Base-by-base conservation (phyloP, 768 basidiomycete genomes). In the Amanita thiersii region DNA sequence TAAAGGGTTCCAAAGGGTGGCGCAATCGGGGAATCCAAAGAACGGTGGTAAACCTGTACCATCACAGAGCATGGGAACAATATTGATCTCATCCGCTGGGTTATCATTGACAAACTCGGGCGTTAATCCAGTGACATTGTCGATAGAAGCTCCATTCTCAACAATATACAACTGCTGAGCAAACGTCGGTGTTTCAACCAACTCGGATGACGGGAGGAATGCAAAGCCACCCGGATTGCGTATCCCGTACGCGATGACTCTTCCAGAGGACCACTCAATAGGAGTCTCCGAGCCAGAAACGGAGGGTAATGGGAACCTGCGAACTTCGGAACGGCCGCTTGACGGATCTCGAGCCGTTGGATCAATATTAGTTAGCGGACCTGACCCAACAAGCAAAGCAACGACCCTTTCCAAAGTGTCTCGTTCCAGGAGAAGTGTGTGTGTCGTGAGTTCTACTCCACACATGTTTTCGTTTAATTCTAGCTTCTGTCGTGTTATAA, bases 1-100 rank as follows among this genome's bases (percentile, higher is more conserved):
- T 3, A 40, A 15, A 1, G 63, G 60, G 46, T 69, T 68, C 68
- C 68, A 70, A 3, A 69, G 47, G 7, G 68, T 61, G 0, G 58
- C 59, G 45, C 69, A 72, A 45, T 69, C 67, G 1, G 69, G 69
- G 49, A 66, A 70, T 0, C 69, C 69, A 44, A 57, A 70, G 10
- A 56, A 62, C 7, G 50, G 42, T 24, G 48, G 44, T 30, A 30
- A 30, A 9, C 29, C 29, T 9, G 29, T 30, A 9, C 9, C 9
- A n/a, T n/a, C n/a, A n/a, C n/a, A n/a, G n/a, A n/a, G n/a, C 9
- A 14, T 30, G 4, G 37, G 21, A 11, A 65, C 56, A 39, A 60
- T 42, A 28, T 67, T 52, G 11, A 68, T 37, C 45, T 69, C 65
- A 43, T 69, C 66, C 0, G 68, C 63, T 0, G 68, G 69, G 43